Base-by-base conservation (phyloP, 805 yeast genomes). In the Yarrowia hollandica region DNA sequence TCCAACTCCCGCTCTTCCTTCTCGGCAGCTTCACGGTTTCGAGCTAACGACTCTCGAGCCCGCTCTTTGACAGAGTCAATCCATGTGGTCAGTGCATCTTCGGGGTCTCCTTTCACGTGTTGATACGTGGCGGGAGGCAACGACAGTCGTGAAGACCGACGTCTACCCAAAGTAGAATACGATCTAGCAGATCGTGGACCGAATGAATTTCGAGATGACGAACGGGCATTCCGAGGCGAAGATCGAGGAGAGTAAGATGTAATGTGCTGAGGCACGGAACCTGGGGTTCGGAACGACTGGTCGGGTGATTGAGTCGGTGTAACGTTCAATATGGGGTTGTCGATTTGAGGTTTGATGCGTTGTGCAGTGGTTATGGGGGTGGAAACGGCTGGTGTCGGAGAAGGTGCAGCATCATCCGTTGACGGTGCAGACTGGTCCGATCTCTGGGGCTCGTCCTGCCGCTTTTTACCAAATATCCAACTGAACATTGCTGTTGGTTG, bases 1-100 rank as follows among this genome's bases (percentile, higher is more conserved):
- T 55, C 62, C 26, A 21, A 31, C 28, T 39, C 62, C n/a, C 33
- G 30, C 39, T 60, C 65, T 15, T 56, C 63, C 31, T 56, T 63
- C 28, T 52, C 63, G 11, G 56, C 23, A 22, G 54, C 63, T 34
- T 60, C 65, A 35, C 60, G 18, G 42, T 19, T 28, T 21, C 59
- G 25, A 55, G 60, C 39, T 14, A 44, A 26, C 30, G 62, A 35
- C 44, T 58, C 37, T 23, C 59, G 22, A n/a, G 59, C 34, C 14
- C 62, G 26, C 23, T 11, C 9, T 16, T 23, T 22, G 9, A 34
- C 61, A 28, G 37, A 25, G 18, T 25, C 52, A 35, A 26, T 16
- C 61, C 62, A 60, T 1, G 61, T 35, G n/a, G 50, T 21, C 33
- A 59, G 34, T 7, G 34, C 25, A 23, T 58, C 62, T 23, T 59